Conservation (phyloP, 441 rosid species). For the Euphorbia celastroides region DNA sequence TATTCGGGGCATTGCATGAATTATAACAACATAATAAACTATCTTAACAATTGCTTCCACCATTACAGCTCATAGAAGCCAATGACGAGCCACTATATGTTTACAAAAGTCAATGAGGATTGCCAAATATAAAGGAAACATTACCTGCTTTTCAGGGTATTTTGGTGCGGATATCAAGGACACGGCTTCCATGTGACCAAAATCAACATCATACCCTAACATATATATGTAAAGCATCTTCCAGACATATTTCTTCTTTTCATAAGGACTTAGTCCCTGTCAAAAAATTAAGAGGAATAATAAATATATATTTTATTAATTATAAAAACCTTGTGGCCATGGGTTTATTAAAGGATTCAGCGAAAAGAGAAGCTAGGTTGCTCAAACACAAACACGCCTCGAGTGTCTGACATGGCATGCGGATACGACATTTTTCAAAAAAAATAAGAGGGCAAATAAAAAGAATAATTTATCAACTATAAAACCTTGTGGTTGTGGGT, state of each 20-base stretch:
- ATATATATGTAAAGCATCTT: slow-evolving; percentile 94
- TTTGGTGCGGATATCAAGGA: slow-evolving; percentile 98
- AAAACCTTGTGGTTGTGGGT: background rate
- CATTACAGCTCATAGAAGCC: slow-evolving; percentile 8
- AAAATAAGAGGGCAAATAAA: no score
- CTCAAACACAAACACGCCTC: slow-evolving; percentile 7
- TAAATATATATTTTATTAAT: slow-evolving; percentile 8
- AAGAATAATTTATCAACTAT: slow-evolving; percentile 3
- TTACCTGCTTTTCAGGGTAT: slow-evolving; percentile 97
- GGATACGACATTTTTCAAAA: no score
- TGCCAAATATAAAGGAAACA: slow-evolving; percentile 6
- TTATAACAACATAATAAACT: background rate
- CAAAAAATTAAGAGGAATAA: slow-evolving; percentile 1
- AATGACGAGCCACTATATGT: background rate
- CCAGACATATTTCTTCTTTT: slow-evolving; percentile 99
- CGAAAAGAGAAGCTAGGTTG: slow-evolving; percentile 3
- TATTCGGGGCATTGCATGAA: background rate
- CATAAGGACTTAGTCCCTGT: slow-evolving; percentile 89
- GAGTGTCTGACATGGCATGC: slow-evolving; percentile 98
- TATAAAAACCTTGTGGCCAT: background rate
- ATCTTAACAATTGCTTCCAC: background rate
- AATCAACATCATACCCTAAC: slow-evolving; percentile 98
- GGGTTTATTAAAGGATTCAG: background rate
- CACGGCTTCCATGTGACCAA: slow-evolving; percentile 99
- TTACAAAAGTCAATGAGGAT: slow-evolving; percentile 1